Conservation (phyloP, 345 rosid species). For the Alliaria petiolata region DNA sequence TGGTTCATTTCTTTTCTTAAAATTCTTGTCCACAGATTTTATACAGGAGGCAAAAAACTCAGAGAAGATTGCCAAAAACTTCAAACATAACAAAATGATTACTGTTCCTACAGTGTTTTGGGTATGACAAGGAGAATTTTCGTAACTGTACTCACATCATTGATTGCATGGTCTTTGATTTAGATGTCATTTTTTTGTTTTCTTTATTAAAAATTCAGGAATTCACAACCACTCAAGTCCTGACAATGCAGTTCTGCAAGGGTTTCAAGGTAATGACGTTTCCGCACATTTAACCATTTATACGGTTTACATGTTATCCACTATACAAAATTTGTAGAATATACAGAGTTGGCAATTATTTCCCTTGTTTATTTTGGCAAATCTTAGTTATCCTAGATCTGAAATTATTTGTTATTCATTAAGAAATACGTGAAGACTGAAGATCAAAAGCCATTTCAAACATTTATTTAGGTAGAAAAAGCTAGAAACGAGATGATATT, state of each 20-base stretch:
- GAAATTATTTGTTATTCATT: neutral
- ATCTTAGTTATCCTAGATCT: neutral
- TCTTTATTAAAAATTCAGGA: conserved; percentile 40
- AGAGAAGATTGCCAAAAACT: conserved; percentile 65
- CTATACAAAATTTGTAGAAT: too few relatives aligned
- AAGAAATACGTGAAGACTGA: neutral
- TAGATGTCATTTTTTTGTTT: neutral
- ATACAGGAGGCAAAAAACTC: conserved; percentile 78
- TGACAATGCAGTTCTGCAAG: conserved; percentile 77
- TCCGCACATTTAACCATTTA: neutral
- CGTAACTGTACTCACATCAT: neutral
- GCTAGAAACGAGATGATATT: neutral
- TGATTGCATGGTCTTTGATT: neutral
- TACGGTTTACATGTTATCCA: neutral
- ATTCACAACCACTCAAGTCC: conserved; percentile 67
- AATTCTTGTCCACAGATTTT: conserved; percentile 51
- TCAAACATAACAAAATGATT: conserved; percentile 50
- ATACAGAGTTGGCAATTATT: neutral
- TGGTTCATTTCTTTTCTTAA: neutral
- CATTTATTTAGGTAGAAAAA: neutral
- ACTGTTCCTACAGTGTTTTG: conserved; percentile 62
- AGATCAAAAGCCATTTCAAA: neutral
- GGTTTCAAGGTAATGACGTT: conserved; percentile 63
- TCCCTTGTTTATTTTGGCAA: neutral
- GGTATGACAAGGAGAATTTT: conserved; percentile 41